A percentile compares a stretch with the other conserved stretches of the same genome.
These are phyloP conservation scores for Omphalotus olearius DNA, from an alignment of 1,284 basidiomycete genomes.

Conservation along the genomic window DNA sequence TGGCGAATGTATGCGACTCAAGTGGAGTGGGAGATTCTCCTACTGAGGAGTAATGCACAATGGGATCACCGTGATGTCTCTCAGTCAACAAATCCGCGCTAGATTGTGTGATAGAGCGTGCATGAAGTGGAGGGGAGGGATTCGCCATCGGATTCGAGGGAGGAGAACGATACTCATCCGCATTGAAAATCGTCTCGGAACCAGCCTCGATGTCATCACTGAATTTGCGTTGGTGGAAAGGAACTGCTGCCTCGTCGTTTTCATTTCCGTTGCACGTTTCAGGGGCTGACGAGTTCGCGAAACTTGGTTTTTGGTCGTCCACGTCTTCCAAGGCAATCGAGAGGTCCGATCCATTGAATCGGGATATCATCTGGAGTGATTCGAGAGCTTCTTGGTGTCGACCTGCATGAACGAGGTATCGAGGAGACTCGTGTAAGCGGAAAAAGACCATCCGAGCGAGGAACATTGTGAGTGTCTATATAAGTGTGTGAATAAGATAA, in stretches of 20 bases:
- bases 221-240: background rate
- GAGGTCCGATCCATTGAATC: conserved; percentile 76
- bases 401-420: conserved; percentile 84
- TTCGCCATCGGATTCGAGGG: background rate
- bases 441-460: conserved; percentile 85
- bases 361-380: conserved; percentile 77
- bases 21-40: conserved; percentile 7
- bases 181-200: background rate
- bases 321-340: conserved; percentile 72
- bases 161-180: background rate
- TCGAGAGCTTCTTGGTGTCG: conserved; percentile 79
- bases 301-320: conserved; percentile 38
- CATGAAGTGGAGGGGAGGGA: background rate
- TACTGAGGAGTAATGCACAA: conserved; percentile 7
- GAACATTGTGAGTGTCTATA: conserved; percentile 84
- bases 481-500: conserved; percentile 4
- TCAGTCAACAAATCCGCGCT: background rate
- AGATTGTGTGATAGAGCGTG: conserved; percentile 1
- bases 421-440: conserved; percentile 88
- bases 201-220: background rate
- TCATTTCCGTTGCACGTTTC: background rate
- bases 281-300: background rate
- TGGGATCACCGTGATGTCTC: background rate
- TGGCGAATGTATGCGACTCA: conserved; percentile 12
- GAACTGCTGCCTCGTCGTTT: background rate